Base-by-base conservation (phyloP, 139 green algal species). In the Parachlorella kessleri region DNA sequence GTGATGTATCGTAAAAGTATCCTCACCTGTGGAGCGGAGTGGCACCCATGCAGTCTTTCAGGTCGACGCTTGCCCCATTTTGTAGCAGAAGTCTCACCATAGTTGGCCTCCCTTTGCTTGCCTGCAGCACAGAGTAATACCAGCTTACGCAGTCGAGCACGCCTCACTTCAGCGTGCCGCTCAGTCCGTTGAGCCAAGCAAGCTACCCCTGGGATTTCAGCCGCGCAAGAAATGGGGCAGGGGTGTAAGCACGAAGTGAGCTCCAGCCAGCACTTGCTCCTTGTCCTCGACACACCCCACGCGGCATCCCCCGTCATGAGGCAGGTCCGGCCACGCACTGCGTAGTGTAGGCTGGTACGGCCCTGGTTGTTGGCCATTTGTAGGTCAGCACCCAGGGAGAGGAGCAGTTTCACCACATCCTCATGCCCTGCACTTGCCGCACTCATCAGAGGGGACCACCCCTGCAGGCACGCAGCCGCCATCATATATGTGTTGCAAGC, bases 291-390 rank as follows among this genome's bases (percentile, higher is more conserved):
- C n/a, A n/a, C n/a, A n/a, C n/a, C n/a, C n/a, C n/a, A n/a, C n/a
- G n/a, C n/a, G n/a, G n/a, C n/a, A n/a, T n/a, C n/a, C n/a, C n/a
- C n/a, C n/a, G n/a, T n/a, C n/a, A n/a, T n/a, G n/a, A n/a, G n/a
- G n/a, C n/a, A n/a, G n/a, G n/a, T n/a, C n/a, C n/a, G n/a, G n/a
- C n/a, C n/a, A n/a, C 48, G 48, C 48, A 59, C 88, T 30, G 91
- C 91, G 55, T 95, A 95, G 66, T 95, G 91, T 41, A 93, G 70
- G 0, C 91, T 42, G 28, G 84, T 92, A n/a, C 86, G 82, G 1
- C 87, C 84, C 18, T 86, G 78, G 14, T 66, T 86, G 59, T 84
- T 95, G n/a, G 75, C 59, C 1, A 70, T 48, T 38, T 85, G 75
- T 1, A 85, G 75, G 40, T 88, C 76, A 3, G 87, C 91, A 4